Evolutionary conservation across 1,139 yeast species (phyloP), one percentile per base, ranked within the genome.

Genomic region (Entelexis paramagnoliae): DNA sequence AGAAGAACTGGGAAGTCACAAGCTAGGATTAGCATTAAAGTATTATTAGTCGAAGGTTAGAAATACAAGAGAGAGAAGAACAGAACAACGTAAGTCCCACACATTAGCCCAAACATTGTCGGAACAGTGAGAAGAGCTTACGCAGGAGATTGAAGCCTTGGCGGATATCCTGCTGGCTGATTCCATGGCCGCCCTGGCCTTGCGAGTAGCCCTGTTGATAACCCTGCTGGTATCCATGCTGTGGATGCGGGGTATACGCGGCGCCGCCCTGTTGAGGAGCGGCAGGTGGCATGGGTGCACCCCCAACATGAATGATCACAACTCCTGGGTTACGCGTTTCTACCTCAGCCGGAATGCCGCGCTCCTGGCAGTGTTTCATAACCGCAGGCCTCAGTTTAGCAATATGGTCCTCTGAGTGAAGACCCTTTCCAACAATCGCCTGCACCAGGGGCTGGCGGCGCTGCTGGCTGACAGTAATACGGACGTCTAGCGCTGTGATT

Each of bases 321-420:
- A 91, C 95, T 38, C 97, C 97, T 1, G 83, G 58, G 66, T 91
- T 91, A 48, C 81, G 75, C 0, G 74, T 72, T 59, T 87, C 91
- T 44, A 82, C 72, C 58, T 78, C 72, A 60, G 78, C 80, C 29
- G 67, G 74, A 60, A 89, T 73, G 17, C 77, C 70, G 51, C 81
- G 77, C 60, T 84, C 83, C 42, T 70, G 66, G 66, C 95, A 87
- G 64, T 87, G 69, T 44, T 79, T 76, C 63, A 85, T 91, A 17
- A 88, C 80, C 0, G 96, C 96, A 1, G 96, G 96, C 66, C 83
- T 85, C 60, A 91, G 69, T 67, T 88, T 89, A 48, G 96, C 91
- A 48, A 86, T 77, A 32, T 94, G 94, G 59, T 80, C 72, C 48
- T 76, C 73, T 0, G 96, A 85, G 65, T 91, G 97, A 49, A 80